These are phyloP conservation scores for Brassica cretica DNA, from an alignment of 345 rosid species.

Conservation along the genomic window DNA sequence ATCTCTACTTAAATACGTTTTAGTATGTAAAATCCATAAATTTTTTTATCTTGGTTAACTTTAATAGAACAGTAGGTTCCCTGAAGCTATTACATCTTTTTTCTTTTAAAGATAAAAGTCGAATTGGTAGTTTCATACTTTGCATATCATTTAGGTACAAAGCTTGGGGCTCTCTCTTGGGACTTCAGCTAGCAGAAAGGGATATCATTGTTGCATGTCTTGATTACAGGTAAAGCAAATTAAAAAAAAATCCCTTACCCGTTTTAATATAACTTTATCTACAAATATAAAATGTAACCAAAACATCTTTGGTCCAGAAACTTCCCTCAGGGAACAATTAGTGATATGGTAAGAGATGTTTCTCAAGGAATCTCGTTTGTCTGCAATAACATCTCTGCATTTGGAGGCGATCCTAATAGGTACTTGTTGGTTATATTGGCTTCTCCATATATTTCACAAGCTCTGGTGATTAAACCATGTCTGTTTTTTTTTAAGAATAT, in stretches of 20 bases:
- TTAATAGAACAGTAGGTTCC: background rate
- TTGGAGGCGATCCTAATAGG: conserved; percentile 97
- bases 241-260: background rate
- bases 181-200: conserved; percentile 89
- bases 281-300: background rate
- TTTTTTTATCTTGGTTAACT: background rate
- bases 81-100: background rate
- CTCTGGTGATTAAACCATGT: conserved; percentile 13
- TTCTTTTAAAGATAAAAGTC: conserved; percentile 1
- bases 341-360: conserved; percentile 83
- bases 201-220: conserved; percentile 91
- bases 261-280: background rate
- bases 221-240: conserved; percentile 72
- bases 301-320: conserved; percentile 53
- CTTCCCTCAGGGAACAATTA: conserved; percentile 94
- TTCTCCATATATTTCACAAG: background rate
- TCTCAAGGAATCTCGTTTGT: conserved; percentile 85
- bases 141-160: conserved; percentile 58
- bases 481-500: conserved; percentile 55
- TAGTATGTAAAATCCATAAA: background rate
- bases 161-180: conserved; percentile 99
- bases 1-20: background rate
- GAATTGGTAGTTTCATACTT: conserved; percentile 29
- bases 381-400: conserved; percentile 66
- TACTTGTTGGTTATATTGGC: background rate